These are phyloP conservation scores for Prunus persica DNA, from an alignment of 306 rosid genomes.

Conservation along the genomic window DNA sequence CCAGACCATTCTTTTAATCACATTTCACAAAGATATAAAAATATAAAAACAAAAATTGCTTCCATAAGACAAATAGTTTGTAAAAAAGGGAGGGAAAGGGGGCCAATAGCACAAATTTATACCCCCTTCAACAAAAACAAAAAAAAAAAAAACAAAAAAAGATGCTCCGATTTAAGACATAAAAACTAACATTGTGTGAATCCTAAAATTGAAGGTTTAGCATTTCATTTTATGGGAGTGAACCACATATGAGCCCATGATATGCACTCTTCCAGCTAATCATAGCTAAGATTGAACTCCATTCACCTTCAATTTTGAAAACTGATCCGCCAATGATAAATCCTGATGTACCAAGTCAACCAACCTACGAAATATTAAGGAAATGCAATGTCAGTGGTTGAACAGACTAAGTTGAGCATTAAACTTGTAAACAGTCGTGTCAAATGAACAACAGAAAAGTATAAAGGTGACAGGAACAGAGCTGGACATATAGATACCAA, in stretches of 20 bases:
- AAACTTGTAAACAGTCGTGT: conserved; percentile 13
- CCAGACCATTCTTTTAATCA: background rate
- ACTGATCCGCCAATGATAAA: conserved; percentile 81
- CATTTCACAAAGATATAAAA: background rate
- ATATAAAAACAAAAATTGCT: background rate
- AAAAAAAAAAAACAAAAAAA: no score
- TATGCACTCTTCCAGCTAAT: conserved; percentile 10
- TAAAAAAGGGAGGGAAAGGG: background rate
- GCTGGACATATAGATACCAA: background rate
- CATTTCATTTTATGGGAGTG: conserved; percentile 2
- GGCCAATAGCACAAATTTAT: background rate
- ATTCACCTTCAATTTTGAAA: conserved; percentile 78
- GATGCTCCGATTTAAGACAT: background rate
- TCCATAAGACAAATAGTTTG: background rate
- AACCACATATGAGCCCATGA: conserved; percentile 13
- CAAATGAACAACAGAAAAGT: conserved; percentile 3
- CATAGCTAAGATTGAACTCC: conserved; percentile 15
- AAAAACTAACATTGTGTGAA: background rate
- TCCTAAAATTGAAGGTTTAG: background rate
- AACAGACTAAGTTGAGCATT: conserved; percentile 11
- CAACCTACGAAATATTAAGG: conserved; percentile 51
- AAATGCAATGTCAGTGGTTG: conserved; percentile 20
- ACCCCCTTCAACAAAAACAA: no score
- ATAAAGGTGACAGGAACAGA: background rate
- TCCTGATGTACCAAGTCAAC: conserved; percentile 86